These are phyloP conservation scores for Fonsecaea multimorphosa DNA, from an alignment of 2,329 filamentous ascomycete species.

Conservation along the genomic window DNA sequence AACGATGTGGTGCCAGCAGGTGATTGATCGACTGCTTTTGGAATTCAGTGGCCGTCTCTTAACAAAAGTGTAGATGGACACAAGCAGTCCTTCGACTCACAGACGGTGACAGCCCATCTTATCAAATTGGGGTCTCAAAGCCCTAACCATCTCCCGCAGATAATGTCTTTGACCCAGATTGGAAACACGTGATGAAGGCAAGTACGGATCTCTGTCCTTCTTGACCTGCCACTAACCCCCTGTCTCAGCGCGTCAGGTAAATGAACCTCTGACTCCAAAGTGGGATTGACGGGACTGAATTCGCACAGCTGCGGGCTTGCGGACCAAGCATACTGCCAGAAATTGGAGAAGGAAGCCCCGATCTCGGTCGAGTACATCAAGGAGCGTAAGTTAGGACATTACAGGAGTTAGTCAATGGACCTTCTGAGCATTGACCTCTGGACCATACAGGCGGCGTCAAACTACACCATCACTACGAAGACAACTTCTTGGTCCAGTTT, in stretches of 20 bases:
- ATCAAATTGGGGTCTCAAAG: neutral
- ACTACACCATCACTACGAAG: slow-evolving; percentile 48
- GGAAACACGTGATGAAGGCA: slow-evolving; percentile 36
- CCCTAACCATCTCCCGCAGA: slow-evolving; percentile 35
- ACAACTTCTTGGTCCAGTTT: slow-evolving; percentile 51
- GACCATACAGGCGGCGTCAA: slow-evolving; percentile 41
- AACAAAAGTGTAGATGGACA: slow-evolving; percentile 41
- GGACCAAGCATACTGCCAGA: slow-evolving; percentile 50
- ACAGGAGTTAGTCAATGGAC: too few species aligned
- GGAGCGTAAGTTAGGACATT: slow-evolving; percentile 38
- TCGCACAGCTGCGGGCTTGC: slow-evolving; percentile 45
- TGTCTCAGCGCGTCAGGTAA: slow-evolving; percentile 24
- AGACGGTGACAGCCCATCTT: slow-evolving; percentile 33
- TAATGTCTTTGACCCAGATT: slow-evolving; percentile 35
- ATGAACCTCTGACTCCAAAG: too few species aligned
- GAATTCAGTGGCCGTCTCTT: neutral
- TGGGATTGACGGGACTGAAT: too few species aligned
- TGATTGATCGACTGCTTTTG: slow-evolving; percentile 26
- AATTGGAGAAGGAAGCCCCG: slow-evolving; percentile 47
- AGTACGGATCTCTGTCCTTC: neutral
- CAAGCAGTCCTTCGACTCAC: slow-evolving; percentile 52
- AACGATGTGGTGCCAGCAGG: slow-evolving; percentile 49
- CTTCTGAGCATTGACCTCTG: neutral
- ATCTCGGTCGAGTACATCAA: slow-evolving; percentile 47
- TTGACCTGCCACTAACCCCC: too few species aligned